Base-by-base conservation (phyloP, 2,329 filamentous ascomycete species). In the Venturia pyrina region DNA sequence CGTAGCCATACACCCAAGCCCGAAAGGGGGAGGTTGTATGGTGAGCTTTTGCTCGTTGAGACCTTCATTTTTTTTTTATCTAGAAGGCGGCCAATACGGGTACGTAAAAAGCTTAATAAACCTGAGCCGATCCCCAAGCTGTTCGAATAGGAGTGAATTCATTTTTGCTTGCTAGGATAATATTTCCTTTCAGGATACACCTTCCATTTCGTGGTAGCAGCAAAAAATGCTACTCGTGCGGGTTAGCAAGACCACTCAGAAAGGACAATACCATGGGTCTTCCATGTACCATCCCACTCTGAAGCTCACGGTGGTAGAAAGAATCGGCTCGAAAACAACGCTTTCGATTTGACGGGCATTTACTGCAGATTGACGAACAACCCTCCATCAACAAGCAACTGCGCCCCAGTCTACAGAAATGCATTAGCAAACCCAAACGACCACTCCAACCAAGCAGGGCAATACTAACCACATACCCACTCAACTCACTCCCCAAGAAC, bases 321-420 rank as follows among this genome's bases (percentile, higher is more conserved):
- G 37, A 40, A 13, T 40, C 37, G 5, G 37, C 37, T 43, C 41
- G 41, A 43, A 43, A 17, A 43, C 37, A 40, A 8, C 46, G 11
- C 3, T 3, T 28, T 15, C 48, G 21, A 37, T 59, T 59, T 15
- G 13, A 59, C 28, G 2, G 37, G 8, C 15, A 1, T 19, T 24
- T 77, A 93, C 76, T 95, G 91, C 71, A 96, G 79, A 76, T 96
- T 96, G 19, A 96, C 92, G 81, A 95, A 96, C 68, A 93, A 75
- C 0, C 93, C 92, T 13, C 92, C 93, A 76, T 96, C 92, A 17
- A 96, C 92, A 68, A 96, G 75, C 70, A 96, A 73, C 76, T 95
- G 90, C 19, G 91, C 88, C 0, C 91, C 91, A 67, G 87, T 93
- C 78, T 82, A 50, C 8, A 15, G 17, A 43, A 6, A 57, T 19